Evolutionary conservation across 352 stramenopile genomes (phyloP).

Genomic region (Pythium dissotocum): DNA sequence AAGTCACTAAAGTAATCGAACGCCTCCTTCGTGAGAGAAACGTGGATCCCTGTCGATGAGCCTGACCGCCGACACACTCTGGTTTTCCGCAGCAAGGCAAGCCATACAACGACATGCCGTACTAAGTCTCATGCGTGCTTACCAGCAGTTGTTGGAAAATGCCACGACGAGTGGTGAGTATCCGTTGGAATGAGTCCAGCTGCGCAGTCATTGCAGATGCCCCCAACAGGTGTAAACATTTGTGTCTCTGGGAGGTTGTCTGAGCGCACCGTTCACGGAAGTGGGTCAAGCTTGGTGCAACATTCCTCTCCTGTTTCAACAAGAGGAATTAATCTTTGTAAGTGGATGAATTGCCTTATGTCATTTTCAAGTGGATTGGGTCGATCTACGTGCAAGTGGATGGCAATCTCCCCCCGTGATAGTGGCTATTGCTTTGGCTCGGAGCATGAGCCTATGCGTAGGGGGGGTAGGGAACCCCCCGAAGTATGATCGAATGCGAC

Average conservation of each 20-base stretch:
- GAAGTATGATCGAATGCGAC: too few relatives aligned
- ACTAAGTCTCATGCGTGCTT: background rate
- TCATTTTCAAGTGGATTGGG: too few relatives aligned
- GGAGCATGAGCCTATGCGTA: too few relatives aligned
- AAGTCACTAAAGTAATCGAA: conserved; percentile 1
- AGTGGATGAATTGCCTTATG: too few relatives aligned
- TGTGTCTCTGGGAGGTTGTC: conserved; percentile 5
- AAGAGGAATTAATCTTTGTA: too few relatives aligned
- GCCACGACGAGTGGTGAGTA: background rate
- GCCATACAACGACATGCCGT: background rate
- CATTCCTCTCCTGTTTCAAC: conserved; percentile 11
- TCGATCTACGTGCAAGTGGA: too few relatives aligned
- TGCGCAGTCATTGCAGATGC: background rate
- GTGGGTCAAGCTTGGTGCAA: conserved; percentile 11
- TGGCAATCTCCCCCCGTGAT: too few relatives aligned
- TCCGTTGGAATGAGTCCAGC: background rate
- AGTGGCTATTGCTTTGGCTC: too few relatives aligned
- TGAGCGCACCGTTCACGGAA: conserved; percentile 7
- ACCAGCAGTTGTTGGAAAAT: background rate
- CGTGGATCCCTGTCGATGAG: too few relatives aligned
- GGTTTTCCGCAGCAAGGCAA: background rate
- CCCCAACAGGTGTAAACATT: conserved; percentile 5
- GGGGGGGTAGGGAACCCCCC: too few relatives aligned
- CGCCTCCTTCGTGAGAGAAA: too few relatives aligned
- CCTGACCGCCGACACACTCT: too few relatives aligned